A percentile compares a stretch with the other conserved stretches of the same genome.
Evolutionary conservation across 1,139 yeast species (phyloP).

Genomic region (Taiozyma sp.): DNA sequence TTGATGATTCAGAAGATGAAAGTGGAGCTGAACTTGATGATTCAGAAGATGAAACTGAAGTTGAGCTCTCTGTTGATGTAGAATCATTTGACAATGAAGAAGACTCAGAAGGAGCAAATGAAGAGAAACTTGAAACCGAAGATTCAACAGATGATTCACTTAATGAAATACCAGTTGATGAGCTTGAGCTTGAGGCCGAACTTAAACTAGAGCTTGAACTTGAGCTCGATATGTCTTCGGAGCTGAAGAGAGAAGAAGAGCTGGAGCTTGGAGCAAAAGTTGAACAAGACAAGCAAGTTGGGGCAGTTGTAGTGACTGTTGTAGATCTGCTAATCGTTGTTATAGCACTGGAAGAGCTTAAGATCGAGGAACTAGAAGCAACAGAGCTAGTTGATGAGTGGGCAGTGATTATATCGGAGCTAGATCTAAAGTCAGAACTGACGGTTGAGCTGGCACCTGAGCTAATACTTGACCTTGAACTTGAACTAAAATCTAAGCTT

Average conservation of each 20-base stretch:
- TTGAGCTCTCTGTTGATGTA: neutral
- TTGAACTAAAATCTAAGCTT: too few relatives aligned
- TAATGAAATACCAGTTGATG: neutral
- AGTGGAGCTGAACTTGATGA: neutral
- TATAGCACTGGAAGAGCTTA: neutral
- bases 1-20: too few relatives aligned
- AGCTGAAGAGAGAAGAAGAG: neutral
- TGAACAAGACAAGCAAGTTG: neutral
- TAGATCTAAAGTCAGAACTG: too few relatives aligned
- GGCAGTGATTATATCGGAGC: too few relatives aligned
- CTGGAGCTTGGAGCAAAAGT: neutral
- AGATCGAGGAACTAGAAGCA: neutral
- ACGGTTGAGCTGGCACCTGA: too few relatives aligned
- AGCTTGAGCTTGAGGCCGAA: neutral
- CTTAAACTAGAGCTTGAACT: neutral
- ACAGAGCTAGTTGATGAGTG: too few relatives aligned
- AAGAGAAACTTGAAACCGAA: neutral
- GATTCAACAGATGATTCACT: neutral
- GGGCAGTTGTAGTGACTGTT: neutral
- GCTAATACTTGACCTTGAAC: too few relatives aligned
- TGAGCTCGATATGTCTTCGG: neutral
- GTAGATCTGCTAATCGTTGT: neutral
- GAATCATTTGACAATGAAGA: neutral
- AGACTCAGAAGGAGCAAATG: neutral
- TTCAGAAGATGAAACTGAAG: neutral